These are phyloP conservation scores for Hygrophorus pudorinus DNA, from an alignment of 768 basidiomycete species.

Conservation along the genomic window DNA sequence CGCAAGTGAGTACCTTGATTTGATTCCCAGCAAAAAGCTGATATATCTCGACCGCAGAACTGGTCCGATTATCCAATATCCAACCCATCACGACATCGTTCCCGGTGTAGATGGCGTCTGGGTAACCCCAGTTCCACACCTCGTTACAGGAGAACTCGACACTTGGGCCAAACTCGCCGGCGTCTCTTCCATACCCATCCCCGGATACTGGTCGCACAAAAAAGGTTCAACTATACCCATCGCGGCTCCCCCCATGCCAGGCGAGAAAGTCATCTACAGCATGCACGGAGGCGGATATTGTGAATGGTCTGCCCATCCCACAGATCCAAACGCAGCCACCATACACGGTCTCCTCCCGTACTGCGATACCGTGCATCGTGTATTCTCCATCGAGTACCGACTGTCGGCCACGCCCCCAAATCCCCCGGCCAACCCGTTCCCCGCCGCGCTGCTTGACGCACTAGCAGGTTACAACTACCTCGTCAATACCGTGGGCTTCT, in stretches of 20 bases:
- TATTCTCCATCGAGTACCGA: constrained; percentile 65
- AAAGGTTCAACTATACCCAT: constrained; percentile 23
- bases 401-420: constrained; percentile 38
- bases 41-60: constrained; percentile 11
- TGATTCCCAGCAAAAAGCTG: background rate
- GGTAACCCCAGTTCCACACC: constrained; percentile 32
- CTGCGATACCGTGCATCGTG: constrained; percentile 29
- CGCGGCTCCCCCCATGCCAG: constrained; percentile 29
- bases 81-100: constrained; percentile 33
- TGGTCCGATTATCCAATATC: constrained; percentile 16
- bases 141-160: constrained; percentile 34
- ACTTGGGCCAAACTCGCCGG: constrained; percentile 28
- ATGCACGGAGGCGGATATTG: constrained; percentile 60
- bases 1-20: constrained; percentile 16
- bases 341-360: constrained; percentile 37
- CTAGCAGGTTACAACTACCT: constrained; percentile 69
- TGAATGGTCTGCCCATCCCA: constrained; percentile 37
- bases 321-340: constrained; percentile 34
- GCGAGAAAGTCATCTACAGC: constrained; percentile 48
- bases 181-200: constrained; percentile 33
- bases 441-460: constrained; percentile 64
- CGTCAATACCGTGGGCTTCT: constrained; percentile 43
- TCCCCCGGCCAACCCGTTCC: constrained; percentile 49
- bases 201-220: constrained; percentile 50
- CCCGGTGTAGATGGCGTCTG: constrained; percentile 36